These are phyloP conservation scores for Bacterosira constricta DNA, from an alignment of 108 stramenopile genomes.

Conservation along the genomic window DNA sequence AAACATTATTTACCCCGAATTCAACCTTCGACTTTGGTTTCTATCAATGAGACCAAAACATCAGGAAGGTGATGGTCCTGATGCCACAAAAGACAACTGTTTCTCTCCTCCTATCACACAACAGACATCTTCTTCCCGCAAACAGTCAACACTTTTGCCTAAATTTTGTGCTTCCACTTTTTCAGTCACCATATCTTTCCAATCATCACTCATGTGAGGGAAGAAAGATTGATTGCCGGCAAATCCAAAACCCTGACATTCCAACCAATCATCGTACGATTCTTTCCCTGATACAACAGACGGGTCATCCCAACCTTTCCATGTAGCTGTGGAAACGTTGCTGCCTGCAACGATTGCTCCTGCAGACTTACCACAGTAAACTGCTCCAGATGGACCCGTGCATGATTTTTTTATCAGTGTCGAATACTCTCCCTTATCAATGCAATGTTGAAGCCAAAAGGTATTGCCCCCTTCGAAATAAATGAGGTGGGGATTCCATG, in stretches of 20 bases:
- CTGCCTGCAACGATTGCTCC: slow-evolving; percentile 82
- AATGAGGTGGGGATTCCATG: slow-evolving; percentile 78
- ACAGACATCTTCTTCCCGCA: slow-evolving; percentile 36
- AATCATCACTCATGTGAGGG: slow-evolving; percentile 80
- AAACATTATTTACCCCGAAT: neutral
- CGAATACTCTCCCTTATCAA: slow-evolving; percentile 61
- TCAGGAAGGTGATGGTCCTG: slow-evolving; percentile 12
- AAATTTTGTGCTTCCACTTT: slow-evolving; percentile 14
- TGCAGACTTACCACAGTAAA: slow-evolving; percentile 85
- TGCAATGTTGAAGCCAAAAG: slow-evolving; percentile 90
- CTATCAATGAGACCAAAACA: neutral
- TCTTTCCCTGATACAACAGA: slow-evolving; percentile 69
- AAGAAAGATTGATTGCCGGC: slow-evolving; percentile 67
- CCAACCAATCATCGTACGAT: slow-evolving; percentile 71
- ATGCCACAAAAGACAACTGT: slow-evolving; percentile 1
- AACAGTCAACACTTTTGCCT: neutral
- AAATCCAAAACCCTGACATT: slow-evolving; percentile 55
- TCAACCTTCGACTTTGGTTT: neutral
- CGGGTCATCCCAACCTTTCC: slow-evolving; percentile 91
- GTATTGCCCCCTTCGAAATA: slow-evolving; percentile 92
- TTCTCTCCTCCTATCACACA: slow-evolving; percentile 31
- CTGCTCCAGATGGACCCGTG: slow-evolving; percentile 28
- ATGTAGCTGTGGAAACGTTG: slow-evolving; percentile 75
- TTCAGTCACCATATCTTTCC: slow-evolving; percentile 61
- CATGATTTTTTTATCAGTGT: slow-evolving; percentile 46